These are phyloP conservation scores for Kwoniella pini DNA, from an alignment of 768 basidiomycete species.

Conservation along the genomic window DNA sequence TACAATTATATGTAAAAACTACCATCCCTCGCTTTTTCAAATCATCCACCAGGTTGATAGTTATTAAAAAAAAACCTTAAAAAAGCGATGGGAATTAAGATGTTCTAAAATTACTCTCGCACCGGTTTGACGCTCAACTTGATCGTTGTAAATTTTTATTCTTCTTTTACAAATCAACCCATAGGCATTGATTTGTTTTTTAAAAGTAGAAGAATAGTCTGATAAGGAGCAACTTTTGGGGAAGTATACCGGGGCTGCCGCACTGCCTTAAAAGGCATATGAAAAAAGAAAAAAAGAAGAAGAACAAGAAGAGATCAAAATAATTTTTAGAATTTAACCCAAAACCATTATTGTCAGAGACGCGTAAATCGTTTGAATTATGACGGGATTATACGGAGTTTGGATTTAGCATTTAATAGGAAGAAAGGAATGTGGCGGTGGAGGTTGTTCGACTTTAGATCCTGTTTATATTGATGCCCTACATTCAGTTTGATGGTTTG, in stretches of 20 bases:
- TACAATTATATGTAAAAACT: conserved; percentile 19
- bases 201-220: neutral
- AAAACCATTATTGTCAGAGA: neutral
- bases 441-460: neutral
- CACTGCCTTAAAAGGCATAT: conserved; percentile 20
- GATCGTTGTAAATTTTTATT: conserved; percentile 15
- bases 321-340: no score
- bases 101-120: conserved; percentile 26
- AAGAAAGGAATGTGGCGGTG: neutral
- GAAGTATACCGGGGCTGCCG: conserved; percentile 34
- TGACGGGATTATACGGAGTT: conserved; percentile 1
- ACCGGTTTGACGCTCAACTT: conserved; percentile 45
- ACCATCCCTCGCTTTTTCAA: conserved; percentile 23
- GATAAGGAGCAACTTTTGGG: conserved; percentile 39
- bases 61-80: neutral
- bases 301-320: neutral
- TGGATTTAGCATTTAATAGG: no score
- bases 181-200: neutral
- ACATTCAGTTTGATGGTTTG: no score
- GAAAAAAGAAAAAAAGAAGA: conserved; percentile 3
- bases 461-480: no score
- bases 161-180: neutral
- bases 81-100: conserved; percentile 35
- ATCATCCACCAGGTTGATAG: conserved; percentile 3
- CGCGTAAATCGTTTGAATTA: neutral